Evolutionary conservation across 2,329 filamentous ascomycete genomes (phyloP), one percentile per base, ranked within the genome.

Genomic region (Neonectria punicea): DNA sequence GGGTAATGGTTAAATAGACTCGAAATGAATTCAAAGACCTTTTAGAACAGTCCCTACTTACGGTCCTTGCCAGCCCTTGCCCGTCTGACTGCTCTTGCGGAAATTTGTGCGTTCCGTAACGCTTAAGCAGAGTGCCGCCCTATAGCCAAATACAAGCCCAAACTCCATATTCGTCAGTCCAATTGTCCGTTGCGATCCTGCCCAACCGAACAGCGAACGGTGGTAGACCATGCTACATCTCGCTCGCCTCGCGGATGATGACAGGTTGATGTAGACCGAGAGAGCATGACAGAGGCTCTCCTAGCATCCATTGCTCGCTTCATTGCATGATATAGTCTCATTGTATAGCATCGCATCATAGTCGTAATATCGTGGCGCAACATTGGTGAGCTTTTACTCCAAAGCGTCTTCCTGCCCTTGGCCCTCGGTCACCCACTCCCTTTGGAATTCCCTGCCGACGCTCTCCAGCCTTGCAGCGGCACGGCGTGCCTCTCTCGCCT

Each of bases 381-480:
- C 61, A 13, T 65, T 30, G 41, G 8, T 49, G 58, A 61, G n/a
- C 55, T 36, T 54, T 76, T 65, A 78, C 51, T 75, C 75, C 7
- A 66, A 67, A 4, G 69, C 67, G 16, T 74, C 70, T n/a, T 74
- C 72, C 6, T 67, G 67, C 54, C 65, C 75, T 44, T 73, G 64
- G 47, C 64, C 73, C 55, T 79, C 75, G 22, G 73, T 70, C 1
- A 76, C 74, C 85, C 86, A 89, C 65, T 85, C 83, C 28, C 78
- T 77, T 73, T 90, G 88, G 53, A 90, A 84, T 51, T 84, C 82
- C 63, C 82, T 78, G 1, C 85, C 88, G 3, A 89, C 79, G 57
- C 81, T 81, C 77, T 90, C 87, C 11, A 90, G 74, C 61, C 82
- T 80, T 0, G 81, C 82, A 0, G 85, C 84, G 1, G 86, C 86